Conservation (phyloP, 2,329 filamentous ascomycete genomes). For the Aspergillus floridensis region DNA sequence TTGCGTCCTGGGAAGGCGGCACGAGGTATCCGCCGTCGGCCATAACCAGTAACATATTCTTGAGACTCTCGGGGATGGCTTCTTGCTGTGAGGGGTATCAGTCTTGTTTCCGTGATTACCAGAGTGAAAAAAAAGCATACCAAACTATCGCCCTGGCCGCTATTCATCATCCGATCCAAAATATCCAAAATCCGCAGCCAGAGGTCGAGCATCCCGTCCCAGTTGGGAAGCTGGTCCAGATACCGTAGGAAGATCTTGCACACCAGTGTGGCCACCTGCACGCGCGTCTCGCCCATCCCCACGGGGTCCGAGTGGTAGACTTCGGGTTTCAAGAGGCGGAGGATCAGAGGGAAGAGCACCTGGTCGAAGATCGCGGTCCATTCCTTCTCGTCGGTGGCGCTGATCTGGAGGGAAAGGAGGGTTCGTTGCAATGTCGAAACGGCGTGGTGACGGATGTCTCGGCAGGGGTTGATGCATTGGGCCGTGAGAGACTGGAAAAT, state of each 20-base stretch:
- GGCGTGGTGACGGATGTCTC: conserved; percentile 85
- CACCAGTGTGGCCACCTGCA: conserved; percentile 84
- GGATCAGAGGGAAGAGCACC: conserved; percentile 87
- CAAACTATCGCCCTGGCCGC: conserved; percentile 83
- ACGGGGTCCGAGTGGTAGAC: conserved; percentile 86
- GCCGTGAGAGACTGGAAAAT: conserved; percentile 84
- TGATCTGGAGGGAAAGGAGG: conserved; percentile 79
- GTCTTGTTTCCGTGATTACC: background rate
- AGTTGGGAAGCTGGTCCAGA: conserved; percentile 76
- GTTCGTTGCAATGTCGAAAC: conserved; percentile 82
- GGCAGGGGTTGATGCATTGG: conserved; percentile 91
- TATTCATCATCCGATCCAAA: conserved; percentile 95
- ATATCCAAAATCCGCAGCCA: conserved; percentile 92
- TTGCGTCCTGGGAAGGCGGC: conserved; percentile 56
- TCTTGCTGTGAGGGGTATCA: conserved; percentile 64
- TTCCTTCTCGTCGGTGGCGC: conserved; percentile 77
- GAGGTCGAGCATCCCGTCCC: conserved; percentile 84
- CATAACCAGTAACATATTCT: conserved; percentile 96
- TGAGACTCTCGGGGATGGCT: conserved; percentile 89
- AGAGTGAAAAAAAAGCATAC: conserved; percentile 45
- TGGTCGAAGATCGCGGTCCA: conserved; percentile 95
- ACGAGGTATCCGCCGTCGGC: conserved; percentile 81
- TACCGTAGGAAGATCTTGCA: conserved; percentile 97
- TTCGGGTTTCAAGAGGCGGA: conserved; percentile 85
- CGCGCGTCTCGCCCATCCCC: conserved; percentile 93